Evolutionary conservation across 2,329 filamentous ascomycete species (phyloP).

Genomic region (Monosporascus sp.): DNA sequence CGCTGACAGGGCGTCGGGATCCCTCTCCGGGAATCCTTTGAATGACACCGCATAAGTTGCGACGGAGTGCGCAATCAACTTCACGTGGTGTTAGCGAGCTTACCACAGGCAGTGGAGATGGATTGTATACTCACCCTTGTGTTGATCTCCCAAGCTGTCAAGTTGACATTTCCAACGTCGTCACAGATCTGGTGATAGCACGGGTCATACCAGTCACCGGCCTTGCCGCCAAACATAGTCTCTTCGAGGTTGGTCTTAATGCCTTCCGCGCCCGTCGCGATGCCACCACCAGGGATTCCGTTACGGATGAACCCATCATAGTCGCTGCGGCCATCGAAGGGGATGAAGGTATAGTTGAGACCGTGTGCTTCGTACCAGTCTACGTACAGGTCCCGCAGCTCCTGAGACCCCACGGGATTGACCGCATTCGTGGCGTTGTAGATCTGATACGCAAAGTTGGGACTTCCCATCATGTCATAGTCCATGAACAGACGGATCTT

Average conservation of each 20-base stretch:
- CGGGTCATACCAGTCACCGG: conserved; percentile 53
- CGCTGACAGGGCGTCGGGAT: conserved; percentile 17
- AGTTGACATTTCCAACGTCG: conserved; percentile 50
- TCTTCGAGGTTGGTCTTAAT: conserved; percentile 66
- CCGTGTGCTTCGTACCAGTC: conserved; percentile 59
- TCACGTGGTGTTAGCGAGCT: conserved; percentile 10
- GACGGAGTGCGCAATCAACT: conserved; percentile 67
- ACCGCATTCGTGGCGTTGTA: conserved; percentile 67
- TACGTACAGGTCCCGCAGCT: conserved; percentile 63
- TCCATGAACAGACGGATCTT: conserved; percentile 64
- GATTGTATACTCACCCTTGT: conserved; percentile 41
- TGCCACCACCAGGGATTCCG: conserved; percentile 68
- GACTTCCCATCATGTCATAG: conserved; percentile 65
- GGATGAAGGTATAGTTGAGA: conserved; percentile 63
- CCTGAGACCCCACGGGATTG: conserved; percentile 65
- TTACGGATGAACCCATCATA: conserved; percentile 71
- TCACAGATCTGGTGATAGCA: conserved; percentile 61
- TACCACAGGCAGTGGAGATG: neutral
- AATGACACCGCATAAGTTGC: conserved; percentile 63
- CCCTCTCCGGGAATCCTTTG: conserved; percentile 57
- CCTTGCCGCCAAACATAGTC: conserved; percentile 64
- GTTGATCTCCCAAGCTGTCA: conserved; percentile 56
- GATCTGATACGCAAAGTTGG: conserved; percentile 62
- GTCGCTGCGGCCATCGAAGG: conserved; percentile 74
- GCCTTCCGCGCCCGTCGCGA: conserved; percentile 73